These are phyloP conservation scores for Heteromeles arbutifolia DNA, from an alignment of 306 rosid genomes.

Conservation along the genomic window DNA sequence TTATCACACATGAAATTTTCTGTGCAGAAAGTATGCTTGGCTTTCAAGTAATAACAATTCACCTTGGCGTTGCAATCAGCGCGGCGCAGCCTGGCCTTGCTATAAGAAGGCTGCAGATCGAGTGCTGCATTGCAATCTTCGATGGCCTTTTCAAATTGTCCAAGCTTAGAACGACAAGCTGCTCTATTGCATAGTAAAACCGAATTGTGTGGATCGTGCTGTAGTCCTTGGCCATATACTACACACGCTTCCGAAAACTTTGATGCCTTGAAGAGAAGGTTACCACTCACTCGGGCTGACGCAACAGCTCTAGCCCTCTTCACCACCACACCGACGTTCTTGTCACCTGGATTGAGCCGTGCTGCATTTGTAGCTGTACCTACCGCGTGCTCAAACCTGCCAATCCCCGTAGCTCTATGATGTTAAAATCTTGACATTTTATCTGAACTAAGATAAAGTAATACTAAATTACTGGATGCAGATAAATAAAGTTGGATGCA, in stretches of 20 bases:
- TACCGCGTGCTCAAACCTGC: conserved; percentile 84
- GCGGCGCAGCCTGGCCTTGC: conserved; percentile 83
- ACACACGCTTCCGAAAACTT: conserved; percentile 66
- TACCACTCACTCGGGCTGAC: conserved; percentile 77
- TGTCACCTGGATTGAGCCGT: conserved; percentile 54
- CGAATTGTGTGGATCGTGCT: conserved; percentile 62
- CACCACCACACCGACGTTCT: conserved; percentile 40
- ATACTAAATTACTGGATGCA: not conserved
- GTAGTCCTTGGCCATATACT: conserved; percentile 75
- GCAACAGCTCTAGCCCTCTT: conserved; percentile 56
- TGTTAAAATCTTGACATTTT: not conserved
- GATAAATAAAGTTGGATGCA: not conserved
- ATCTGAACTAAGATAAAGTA: not conserved
- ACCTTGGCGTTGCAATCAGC: conserved; percentile 92
- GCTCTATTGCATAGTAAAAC: conserved; percentile 88
- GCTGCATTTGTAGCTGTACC: conserved; percentile 56
- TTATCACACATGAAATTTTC: not conserved
- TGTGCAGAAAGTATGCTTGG: not conserved
- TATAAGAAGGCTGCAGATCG: conserved; percentile 59
- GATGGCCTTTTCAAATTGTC: conserved; percentile 83
- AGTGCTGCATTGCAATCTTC: conserved; percentile 90
- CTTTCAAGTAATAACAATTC: not conserved
- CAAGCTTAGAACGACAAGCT: conserved; percentile 84
- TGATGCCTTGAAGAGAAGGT: conserved; percentile 77
- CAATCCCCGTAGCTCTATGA: not conserved